Evolutionary conservation across 2,329 filamentous ascomycete species (phyloP), one percentile per base, ranked within the genome.

Genomic region (Epichloe coenophiala): DNA sequence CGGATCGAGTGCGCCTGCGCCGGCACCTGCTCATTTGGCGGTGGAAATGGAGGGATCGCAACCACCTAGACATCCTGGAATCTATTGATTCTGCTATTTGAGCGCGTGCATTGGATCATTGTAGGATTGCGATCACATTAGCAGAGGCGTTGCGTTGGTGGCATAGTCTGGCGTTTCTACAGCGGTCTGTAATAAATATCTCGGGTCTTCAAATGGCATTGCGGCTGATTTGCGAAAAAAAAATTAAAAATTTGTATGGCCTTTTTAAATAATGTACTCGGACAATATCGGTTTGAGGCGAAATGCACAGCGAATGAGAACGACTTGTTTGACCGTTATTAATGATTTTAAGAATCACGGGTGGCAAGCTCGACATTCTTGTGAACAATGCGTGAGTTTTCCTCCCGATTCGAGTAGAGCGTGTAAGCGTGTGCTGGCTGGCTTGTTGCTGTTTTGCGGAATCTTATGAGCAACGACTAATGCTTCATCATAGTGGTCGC

Each of bases 321-420:
- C 8, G 8, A 31, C 31, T 31, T 31, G 9, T 1, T 31, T 31
- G 31, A 11, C 3, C 3, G 0, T 31, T 31, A 31, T 31, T 4
- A 4, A 31, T 31, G 31, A 3, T 9, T 11, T 31, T 11, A 5
- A 59, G 67, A 12, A 62, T 79, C 45, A 78, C 74, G 2, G 69
- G 69, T 8, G 76, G 76, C 13, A 72, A 65, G 45, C 71, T 81
- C 5, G 77, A 81, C 55, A 71, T 80, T 44, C 73, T 81, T 17
- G 70, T 81, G 46, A 81, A 80, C 63, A 81, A 81, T 53, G 77
- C 77, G 74, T 78, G 55, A 54, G 70, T 58, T 3, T 2, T 23
- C 23, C 31, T 4, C 42, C 4, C 23, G 23, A 27, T 27, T 27
- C 2, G 23, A 27, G 23, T 27, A 27, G 23, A 27, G 23, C 6